phyloP scores from a whole-genome alignment of 2,329 filamentous ascomycete species.

The Fusarium sp. region DNA sequence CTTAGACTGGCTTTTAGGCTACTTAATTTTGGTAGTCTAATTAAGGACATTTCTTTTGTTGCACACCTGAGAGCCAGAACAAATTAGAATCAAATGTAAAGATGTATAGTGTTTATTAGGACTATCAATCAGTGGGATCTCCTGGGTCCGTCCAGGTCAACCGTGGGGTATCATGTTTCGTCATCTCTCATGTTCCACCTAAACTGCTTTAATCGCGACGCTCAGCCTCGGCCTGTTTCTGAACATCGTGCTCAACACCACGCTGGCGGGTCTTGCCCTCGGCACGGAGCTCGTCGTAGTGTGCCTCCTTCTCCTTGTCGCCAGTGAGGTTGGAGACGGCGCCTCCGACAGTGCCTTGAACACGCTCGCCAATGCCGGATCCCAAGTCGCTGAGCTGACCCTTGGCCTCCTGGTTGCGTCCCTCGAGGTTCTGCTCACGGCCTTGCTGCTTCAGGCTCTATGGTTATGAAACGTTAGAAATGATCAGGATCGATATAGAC shows the following conservation, averaged over 20 bases:
- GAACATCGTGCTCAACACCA: conserved; percentile 82
- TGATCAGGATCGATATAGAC: neutral
- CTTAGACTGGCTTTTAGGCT: neutral
- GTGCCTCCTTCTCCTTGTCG: conserved; percentile 71
- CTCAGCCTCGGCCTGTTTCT: conserved; percentile 73
- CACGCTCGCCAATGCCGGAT: conserved; percentile 74
- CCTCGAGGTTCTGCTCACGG: conserved; percentile 80
- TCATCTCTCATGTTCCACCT: conserved; percentile 9
- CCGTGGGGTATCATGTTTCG: conserved; percentile 37
- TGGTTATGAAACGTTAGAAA: conserved; percentile 53
- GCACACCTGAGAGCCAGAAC: neutral
- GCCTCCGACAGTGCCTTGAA: conserved; percentile 76
- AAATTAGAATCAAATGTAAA: neutral
- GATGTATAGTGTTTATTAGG: conserved; percentile 22
- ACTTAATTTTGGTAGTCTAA: neutral
- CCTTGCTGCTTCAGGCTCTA: conserved; percentile 74
- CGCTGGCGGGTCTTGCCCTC: conserved; percentile 86
- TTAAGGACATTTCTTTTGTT: neutral
- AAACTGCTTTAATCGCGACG: conserved; percentile 24
- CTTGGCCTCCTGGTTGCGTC: conserved; percentile 83
- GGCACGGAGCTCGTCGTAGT: conserved; percentile 78
- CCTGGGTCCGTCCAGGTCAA: conserved; percentile 18
- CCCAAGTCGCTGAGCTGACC: conserved; percentile 80
- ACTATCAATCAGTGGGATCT: conserved; percentile 13
- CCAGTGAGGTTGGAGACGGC: conserved; percentile 79